Conservation (phyloP, 2,329 filamentous ascomycete species). For the Cercospora zeae-maydis region DNA sequence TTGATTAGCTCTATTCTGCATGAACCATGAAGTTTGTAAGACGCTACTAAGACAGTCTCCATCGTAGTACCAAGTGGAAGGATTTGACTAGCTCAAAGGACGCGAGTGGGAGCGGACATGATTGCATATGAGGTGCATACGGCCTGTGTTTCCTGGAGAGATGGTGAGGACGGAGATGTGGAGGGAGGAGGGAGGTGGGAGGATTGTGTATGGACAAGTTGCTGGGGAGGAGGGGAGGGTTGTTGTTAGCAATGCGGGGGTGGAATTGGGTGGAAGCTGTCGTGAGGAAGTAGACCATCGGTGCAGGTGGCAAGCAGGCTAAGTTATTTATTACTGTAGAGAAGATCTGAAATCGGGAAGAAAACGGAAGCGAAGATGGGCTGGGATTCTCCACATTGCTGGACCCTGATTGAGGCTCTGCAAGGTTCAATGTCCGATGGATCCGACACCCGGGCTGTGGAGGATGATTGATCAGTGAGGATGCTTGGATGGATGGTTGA, state of each 20-base stretch:
- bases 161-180: neutral
- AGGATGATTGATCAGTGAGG: too few species aligned
- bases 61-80: neutral
- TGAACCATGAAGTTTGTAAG: too few species aligned
- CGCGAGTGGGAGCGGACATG: neutral
- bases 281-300: neutral
- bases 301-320: too few species aligned
- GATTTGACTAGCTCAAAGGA: neutral
- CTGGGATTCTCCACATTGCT: slow-evolving; percentile 4
- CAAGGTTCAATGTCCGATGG: too few species aligned
- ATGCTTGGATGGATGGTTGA: too few species aligned
- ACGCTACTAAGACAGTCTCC: too few species aligned
- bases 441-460: too few species aligned
- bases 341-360: neutral
- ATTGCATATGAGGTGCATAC: neutral
- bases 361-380: neutral
- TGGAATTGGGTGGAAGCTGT: neutral
- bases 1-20: too few species aligned
- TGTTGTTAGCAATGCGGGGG: neutral
- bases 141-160: neutral
- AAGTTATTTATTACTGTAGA: too few species aligned
- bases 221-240: neutral
- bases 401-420: neutral
- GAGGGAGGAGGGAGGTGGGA: neutral
- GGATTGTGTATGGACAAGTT: neutral